A percentile compares a stretch with the other conserved stretches of the same genome.
phyloP scores from a whole-genome alignment of 129 eudicot species.

The Logfia minima region DNA sequence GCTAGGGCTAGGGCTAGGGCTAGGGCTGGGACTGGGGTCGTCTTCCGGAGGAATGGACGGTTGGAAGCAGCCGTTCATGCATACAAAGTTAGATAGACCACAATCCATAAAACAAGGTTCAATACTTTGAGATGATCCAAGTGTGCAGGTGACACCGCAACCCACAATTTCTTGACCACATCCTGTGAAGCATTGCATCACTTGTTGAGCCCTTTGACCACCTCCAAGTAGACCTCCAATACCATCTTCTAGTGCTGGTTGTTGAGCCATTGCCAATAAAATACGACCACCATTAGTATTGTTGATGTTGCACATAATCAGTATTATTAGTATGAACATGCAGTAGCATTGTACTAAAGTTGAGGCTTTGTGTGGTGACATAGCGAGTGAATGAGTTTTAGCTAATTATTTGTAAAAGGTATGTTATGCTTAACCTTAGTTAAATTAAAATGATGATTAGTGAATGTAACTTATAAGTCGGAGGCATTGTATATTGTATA shows the following conservation, averaged over 20 bases:
- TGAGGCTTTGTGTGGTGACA: slow-evolving; percentile 17
- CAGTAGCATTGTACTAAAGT: neutral
- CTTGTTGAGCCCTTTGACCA: slow-evolving; percentile 34
- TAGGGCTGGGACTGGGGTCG: neutral
- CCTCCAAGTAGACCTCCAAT: slow-evolving; percentile 23
- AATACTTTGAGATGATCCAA: slow-evolving; percentile 42
- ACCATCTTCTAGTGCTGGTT: neutral
- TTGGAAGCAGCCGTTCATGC: slow-evolving; percentile 35
- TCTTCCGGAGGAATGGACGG: slow-evolving; percentile 25
- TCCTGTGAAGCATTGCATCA: slow-evolving; percentile 43
- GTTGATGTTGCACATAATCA: slow-evolving; percentile 14
- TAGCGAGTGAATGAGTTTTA: neutral
- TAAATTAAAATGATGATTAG: neutral
- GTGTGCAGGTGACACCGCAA: slow-evolving; percentile 38
- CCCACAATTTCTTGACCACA: slow-evolving; percentile 40
- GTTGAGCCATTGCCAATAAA: slow-evolving; percentile 25
- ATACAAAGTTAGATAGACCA: slow-evolving; percentile 39
- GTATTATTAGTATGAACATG: neutral
- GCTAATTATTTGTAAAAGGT: neutral
- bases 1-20: neutral
- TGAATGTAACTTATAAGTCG: slow-evolving; percentile 5
- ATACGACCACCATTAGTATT: slow-evolving; percentile 1
- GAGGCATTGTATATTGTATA: neutral
- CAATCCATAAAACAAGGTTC: slow-evolving; percentile 38
- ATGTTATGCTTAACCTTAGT: neutral